Evolutionary conservation across 345 rosid species (phyloP).

Genomic region (Camelina hispida): DNA sequence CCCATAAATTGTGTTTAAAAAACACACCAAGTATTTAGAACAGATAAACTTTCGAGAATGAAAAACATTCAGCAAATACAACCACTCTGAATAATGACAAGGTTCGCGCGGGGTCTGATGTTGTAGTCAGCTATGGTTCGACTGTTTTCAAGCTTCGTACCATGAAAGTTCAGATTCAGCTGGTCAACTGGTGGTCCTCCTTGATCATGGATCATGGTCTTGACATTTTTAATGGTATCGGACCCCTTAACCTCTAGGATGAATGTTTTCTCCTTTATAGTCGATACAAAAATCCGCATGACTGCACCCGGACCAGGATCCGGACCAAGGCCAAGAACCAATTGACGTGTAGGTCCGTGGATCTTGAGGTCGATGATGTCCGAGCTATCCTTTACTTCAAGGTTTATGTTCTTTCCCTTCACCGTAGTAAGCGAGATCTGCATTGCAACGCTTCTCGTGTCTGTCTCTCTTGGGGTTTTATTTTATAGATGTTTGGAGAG

Average conservation of each 20-base stretch:
- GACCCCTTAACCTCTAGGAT: not conserved
- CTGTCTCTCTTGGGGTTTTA: too few species aligned
- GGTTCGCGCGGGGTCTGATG: conserved; percentile 17
- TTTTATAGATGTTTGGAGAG: too few species aligned
- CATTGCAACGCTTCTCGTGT: not conserved
- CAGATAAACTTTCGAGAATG: not conserved
- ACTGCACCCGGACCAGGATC: not conserved
- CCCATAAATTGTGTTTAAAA: not conserved
- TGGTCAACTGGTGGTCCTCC: conserved; percentile 8
- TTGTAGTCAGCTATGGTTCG: conserved; percentile 33
- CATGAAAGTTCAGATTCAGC: conserved; percentile 19
- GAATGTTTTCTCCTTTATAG: conserved; percentile 10
- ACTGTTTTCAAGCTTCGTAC: not conserved
- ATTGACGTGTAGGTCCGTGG: not conserved
- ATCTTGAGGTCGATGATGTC: conserved; percentile 19
- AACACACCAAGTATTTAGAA: not conserved
- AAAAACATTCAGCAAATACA: conserved; percentile 28
- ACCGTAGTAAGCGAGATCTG: conserved; percentile 3
- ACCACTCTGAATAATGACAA: conserved; percentile 28
- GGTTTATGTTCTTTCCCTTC: conserved; percentile 25
- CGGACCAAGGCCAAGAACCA: conserved; percentile 1
- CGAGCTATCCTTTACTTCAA: conserved; percentile 22
- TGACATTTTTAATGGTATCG: too few species aligned
- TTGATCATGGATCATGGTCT: not conserved
- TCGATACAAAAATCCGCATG: conserved; percentile 29